Conservation (phyloP, 1,284 basidiomycete species). For the Takashimella tepidaria region DNA sequence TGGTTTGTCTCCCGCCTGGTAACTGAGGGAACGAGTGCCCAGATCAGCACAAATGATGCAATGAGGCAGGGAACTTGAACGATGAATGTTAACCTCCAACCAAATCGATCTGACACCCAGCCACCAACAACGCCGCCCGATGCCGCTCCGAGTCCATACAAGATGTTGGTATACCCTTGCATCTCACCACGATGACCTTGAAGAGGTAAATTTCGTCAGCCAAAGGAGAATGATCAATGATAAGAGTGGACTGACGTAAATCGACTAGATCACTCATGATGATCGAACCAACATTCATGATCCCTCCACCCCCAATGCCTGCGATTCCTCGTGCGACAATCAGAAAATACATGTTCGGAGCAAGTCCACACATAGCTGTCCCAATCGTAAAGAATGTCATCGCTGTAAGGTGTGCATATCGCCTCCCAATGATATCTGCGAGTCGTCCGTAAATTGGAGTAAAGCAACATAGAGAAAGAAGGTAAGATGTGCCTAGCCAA, state of each 20-base stretch:
- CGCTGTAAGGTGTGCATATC: slow-evolving; percentile 65
- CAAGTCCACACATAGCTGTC: slow-evolving; percentile 73
- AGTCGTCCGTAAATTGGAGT: slow-evolving; percentile 83
- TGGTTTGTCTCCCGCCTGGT: slow-evolving; percentile 53
- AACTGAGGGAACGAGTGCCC: slow-evolving; percentile 28
- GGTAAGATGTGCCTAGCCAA: slow-evolving; percentile 73
- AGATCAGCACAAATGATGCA: slow-evolving; percentile 63
- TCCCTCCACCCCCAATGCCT: slow-evolving; percentile 84
- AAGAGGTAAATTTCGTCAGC: slow-evolving; percentile 3
- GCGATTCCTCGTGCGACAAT: slow-evolving; percentile 75
- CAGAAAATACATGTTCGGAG: slow-evolving; percentile 74
- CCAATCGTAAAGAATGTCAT: slow-evolving; percentile 74
- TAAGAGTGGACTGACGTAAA: slow-evolving; percentile 61
- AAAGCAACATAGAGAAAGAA: slow-evolving; percentile 81
- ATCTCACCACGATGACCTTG: slow-evolving; percentile 76
- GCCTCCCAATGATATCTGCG: slow-evolving; percentile 79
- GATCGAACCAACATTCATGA: slow-evolving; percentile 38
- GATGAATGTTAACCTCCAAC: slow-evolving; percentile 61
- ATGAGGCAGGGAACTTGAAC: slow-evolving; percentile 69
- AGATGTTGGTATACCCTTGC: slow-evolving; percentile 82
- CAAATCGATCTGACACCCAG: slow-evolving; percentile 75
- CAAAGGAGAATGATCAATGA: slow-evolving; percentile 2
- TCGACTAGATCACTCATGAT: slow-evolving; percentile 49
- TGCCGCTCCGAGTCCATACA: slow-evolving; percentile 53
- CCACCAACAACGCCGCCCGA: slow-evolving; percentile 65